A percentile compares a stretch with the other conserved stretches of the same genome.
Evolutionary conservation across 169 alveolate genomes (phyloP).

Genomic region (Eimeria necatrix): DNA sequence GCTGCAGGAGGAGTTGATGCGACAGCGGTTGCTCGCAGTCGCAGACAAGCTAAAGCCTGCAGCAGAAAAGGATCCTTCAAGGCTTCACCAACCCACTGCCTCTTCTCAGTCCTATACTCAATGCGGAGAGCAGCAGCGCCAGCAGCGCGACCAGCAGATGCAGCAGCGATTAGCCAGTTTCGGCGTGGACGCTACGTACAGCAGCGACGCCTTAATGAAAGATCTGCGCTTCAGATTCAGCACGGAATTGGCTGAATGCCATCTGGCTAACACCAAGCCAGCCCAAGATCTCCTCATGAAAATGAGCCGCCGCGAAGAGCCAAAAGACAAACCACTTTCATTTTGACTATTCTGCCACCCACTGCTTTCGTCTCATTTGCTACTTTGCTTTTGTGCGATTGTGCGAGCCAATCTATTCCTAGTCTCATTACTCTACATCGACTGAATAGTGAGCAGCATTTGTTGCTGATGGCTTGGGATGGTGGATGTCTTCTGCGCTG

Average conservation of each 20-base stretch:
- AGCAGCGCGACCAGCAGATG: constrained; percentile 37
- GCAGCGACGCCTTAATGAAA: constrained; percentile 11
- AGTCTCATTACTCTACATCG: not conserved
- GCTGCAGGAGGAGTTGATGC: constrained; percentile 45
- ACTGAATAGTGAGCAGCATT: not conserved
- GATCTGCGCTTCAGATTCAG: constrained; percentile 49
- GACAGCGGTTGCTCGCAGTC: not conserved
- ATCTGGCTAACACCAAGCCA: not conserved
- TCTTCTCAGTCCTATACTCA: constrained; percentile 3
- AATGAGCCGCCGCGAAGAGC: not conserved
- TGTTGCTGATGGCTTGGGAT: too few relatives aligned
- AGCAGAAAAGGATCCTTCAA: not conserved
- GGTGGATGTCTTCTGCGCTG: too few relatives aligned
- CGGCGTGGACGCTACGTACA: not conserved
- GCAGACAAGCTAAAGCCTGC: constrained; percentile 44
- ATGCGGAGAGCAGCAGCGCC: constrained; percentile 16
- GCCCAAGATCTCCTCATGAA: constrained; percentile 18
- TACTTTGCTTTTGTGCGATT: not conserved
- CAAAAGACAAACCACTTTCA: not conserved
- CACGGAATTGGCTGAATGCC: not conserved
- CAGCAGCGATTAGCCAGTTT: constrained; percentile 14
- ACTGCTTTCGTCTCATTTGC: too few relatives aligned
- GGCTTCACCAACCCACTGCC: not conserved
- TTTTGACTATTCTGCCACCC: too few relatives aligned
- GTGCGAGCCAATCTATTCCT: not conserved